Base-by-base conservation (phyloP, 2,329 filamentous ascomycete species). In the Periconia digitata region DNA sequence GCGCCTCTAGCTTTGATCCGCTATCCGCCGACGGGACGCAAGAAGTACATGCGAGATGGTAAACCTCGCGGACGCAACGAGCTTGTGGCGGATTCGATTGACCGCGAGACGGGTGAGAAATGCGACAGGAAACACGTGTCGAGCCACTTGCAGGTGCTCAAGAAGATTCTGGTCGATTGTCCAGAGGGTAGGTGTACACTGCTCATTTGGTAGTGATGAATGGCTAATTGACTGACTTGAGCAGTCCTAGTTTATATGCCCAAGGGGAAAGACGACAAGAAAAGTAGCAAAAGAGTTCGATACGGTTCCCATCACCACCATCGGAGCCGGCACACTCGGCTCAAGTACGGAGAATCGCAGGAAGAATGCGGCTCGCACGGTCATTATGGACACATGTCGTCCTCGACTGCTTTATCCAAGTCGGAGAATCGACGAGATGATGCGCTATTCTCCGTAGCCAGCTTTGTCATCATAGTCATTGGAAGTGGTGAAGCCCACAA, bases 111-210 rank as follows among this genome's bases (percentile, higher is more conserved):
- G 6, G 80, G 82, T 18, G 77, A 77, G 47, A 61, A 58, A 21
- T 73, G 83, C 44, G 70, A 66, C 15, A 74, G 83, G 43, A 85
- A 85, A 63, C 80, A 85, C 59, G 79, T 85, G 4, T 85, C 83
- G 0, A 85, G 83, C 57, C 83, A 85, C 60, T 76, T 85, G 21
- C 83, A 85, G 64, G 82, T 85, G 2, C 71, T 85, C 17, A 82
- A 83, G 62, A 76, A 74, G 12, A 79, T 81, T 50, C 70, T 85
- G 32, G 73, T 74, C 53, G 73, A 76, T 5, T 76, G 82, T 51
- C 75, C 77, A 22, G 70, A 75, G 50, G 80, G 80, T 82, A 66
- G 73, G 76, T 67, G 39, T n/a, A n/a, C n/a, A 15, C 21, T 2
- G n/a, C 32, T 36, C 43, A 35, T 22, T 37, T 20, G 37, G 34